These are phyloP conservation scores for Apiospora phragmitis DNA, from an alignment of 2,329 filamentous ascomycete species.

Conservation along the genomic window DNA sequence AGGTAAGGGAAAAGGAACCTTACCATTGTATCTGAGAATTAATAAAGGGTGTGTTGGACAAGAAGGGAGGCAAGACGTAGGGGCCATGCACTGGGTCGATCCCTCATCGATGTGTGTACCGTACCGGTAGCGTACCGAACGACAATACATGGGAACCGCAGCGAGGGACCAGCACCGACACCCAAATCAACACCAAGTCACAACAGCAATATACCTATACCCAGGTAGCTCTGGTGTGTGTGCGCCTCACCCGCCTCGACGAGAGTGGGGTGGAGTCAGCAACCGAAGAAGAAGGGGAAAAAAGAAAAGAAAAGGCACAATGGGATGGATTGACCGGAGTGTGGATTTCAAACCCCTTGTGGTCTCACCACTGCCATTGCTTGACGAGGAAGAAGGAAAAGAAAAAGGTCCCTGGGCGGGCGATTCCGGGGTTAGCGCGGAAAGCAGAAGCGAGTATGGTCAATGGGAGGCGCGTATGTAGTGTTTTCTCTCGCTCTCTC, in stretches of 20 bases:
- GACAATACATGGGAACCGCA: constrained; percentile 22
- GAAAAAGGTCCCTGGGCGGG: constrained; percentile 10
- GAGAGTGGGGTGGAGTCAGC: constrained; percentile 29
- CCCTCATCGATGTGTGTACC: constrained; percentile 20
- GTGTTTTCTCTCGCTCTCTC: neutral
- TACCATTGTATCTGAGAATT: constrained; percentile 32
- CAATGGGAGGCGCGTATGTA: constrained; percentile 1
- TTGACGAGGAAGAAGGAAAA: neutral
- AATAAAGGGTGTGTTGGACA: constrained; percentile 35
- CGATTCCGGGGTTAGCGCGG: neutral
- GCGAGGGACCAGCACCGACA: constrained; percentile 11
- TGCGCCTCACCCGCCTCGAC: constrained; percentile 31
- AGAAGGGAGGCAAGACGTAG: constrained; percentile 27
- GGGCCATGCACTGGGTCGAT: constrained; percentile 28
- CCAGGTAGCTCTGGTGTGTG: constrained; percentile 12
- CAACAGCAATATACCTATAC: constrained; percentile 6
- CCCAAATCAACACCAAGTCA: constrained; percentile 16
- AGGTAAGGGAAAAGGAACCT: constrained; percentile 33
- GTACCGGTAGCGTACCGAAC: constrained; percentile 14
- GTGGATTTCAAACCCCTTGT: neutral
- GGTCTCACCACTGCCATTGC: constrained; percentile 14
- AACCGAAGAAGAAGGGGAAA: constrained; percentile 9
- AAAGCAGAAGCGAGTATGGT: constrained; percentile 1
- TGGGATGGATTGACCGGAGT: constrained; percentile 3
- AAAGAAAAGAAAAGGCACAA: constrained; percentile 7